phyloP scores from a whole-genome alignment of 2,329 filamentous ascomycete species.

The Colletotrichum endophyticum region DNA sequence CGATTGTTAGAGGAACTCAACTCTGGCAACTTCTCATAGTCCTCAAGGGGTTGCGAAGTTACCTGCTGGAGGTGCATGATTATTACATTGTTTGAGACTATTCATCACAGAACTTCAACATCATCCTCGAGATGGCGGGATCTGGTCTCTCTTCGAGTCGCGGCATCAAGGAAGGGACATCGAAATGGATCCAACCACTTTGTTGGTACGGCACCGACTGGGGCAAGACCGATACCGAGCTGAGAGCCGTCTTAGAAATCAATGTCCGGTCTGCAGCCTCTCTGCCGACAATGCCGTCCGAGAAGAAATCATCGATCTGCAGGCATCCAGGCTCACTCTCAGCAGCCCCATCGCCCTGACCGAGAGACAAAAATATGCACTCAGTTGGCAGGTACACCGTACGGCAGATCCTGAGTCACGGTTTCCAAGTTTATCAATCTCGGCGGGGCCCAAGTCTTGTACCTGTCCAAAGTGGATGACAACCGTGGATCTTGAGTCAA shows the following conservation, averaged over 20 bases:
- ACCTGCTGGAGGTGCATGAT: not conserved
- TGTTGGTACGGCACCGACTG: constrained; percentile 27
- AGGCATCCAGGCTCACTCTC: not conserved
- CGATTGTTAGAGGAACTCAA: not conserved
- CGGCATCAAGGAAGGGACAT: accelerated
- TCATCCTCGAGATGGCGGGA: not conserved
- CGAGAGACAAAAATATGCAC: not conserved
- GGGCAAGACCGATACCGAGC: constrained; percentile 25
- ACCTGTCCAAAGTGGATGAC: not conserved
- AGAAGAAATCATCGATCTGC: not conserved
- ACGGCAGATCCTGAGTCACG: not conserved
- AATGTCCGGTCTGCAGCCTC: not conserved
- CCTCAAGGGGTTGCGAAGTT: not conserved
- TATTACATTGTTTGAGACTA: not conserved
- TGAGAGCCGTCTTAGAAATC: not conserved
- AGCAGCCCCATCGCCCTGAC: not conserved
- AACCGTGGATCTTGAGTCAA: not conserved
- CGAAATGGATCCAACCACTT: accelerated
- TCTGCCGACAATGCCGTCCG: not conserved
- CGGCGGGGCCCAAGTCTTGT: not conserved
- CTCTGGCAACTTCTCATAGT: not conserved
- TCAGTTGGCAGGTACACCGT: not conserved
- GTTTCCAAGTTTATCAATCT: constrained; percentile 6
- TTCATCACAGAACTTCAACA: not conserved
- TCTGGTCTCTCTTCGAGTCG: accelerated